Evolutionary conservation across 2,329 filamentous ascomycete species (phyloP).

Genomic region (Stachybotrys echinatus): DNA sequence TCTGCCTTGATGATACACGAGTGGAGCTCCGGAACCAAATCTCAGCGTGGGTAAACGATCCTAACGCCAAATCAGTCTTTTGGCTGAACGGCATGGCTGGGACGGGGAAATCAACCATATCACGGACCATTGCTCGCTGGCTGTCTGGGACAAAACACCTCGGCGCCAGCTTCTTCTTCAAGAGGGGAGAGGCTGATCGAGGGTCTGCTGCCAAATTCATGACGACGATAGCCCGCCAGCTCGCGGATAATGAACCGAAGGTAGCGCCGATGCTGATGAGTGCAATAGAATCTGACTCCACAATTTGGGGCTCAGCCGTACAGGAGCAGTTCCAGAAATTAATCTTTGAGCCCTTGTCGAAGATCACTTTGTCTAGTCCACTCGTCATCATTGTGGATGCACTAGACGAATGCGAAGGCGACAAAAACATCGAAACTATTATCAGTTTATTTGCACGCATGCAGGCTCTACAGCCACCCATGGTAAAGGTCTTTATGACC

Average conservation of each 20-base stretch:
- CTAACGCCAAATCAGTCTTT: constrained; percentile 18
- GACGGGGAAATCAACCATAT: constrained; percentile 33
- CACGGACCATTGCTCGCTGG: constrained; percentile 24
- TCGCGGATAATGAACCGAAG: constrained; percentile 18
- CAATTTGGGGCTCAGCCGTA: constrained; percentile 18
- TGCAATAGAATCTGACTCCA: constrained; percentile 22
- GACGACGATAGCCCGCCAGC: constrained; percentile 30
- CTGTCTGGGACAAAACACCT: constrained; percentile 11
- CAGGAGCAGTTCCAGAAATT: constrained; percentile 33
- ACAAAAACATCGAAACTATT: constrained; percentile 19
- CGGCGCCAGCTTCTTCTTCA: constrained; percentile 39
- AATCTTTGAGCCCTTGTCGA: constrained; percentile 9
- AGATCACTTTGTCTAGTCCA: background rate
- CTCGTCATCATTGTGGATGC: constrained; percentile 1
- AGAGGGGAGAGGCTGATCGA: constrained; percentile 30
- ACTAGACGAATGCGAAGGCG: background rate
- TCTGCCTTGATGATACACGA: constrained; percentile 22
- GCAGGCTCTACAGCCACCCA: constrained; percentile 10
- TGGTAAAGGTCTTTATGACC: constrained; percentile 29
- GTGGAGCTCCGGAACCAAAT: constrained; percentile 23
- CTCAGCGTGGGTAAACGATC: constrained; percentile 17
- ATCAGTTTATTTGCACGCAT: constrained; percentile 16
- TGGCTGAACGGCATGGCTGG: constrained; percentile 33
- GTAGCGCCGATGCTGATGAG: constrained; percentile 17
- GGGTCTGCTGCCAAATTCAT: constrained; percentile 29